A percentile compares a stretch with the other conserved stretches of the same genome.
phyloP scores from a whole-genome alignment of 208 protist species.

The Trypanosoma avium region DNA sequence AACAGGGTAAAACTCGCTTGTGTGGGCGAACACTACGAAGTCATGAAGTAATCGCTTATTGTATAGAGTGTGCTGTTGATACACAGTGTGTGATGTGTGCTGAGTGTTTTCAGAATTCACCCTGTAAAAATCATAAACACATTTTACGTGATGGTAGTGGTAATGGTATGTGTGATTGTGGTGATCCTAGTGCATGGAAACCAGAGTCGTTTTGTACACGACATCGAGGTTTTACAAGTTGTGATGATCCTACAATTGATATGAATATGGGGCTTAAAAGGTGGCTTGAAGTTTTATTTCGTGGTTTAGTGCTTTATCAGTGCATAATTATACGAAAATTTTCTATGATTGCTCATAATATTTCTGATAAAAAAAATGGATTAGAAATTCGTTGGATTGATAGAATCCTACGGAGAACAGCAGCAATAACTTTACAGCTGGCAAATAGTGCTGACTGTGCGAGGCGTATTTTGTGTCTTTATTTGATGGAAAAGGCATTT shows the following conservation, averaged over 20 bases:
- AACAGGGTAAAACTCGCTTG: conserved; percentile 1
- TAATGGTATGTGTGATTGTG: conserved; percentile 93
- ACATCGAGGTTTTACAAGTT: conserved; percentile 39
- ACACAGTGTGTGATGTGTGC: conserved; percentile 90
- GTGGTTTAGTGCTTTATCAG: conserved; percentile 43
- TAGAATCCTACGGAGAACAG: conserved; percentile 15
- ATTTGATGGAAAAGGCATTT: conserved; percentile 11
- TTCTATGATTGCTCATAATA: neutral
- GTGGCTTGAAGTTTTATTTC: conserved; percentile 48
- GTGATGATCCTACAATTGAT: conserved; percentile 32
- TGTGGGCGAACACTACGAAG: conserved; percentile 53
- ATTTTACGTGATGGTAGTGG: conserved; percentile 52
- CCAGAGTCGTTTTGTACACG: conserved; percentile 57
- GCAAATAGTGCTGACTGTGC: neutral
- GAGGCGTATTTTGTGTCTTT: conserved; percentile 16
- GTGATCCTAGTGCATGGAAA: conserved; percentile 87
- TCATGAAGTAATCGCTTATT: conserved; percentile 79
- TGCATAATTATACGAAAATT: conserved; percentile 30
- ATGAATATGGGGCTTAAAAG: conserved; percentile 20
- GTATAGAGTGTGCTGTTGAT: conserved; percentile 87
- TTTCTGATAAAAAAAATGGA: neutral
- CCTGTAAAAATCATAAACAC: conserved; percentile 79
- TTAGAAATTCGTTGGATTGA: conserved; percentile 9
- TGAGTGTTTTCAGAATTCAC: conserved; percentile 86
- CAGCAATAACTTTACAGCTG: conserved; percentile 1